Evolutionary conservation across 306 rosid genomes (phyloP).

Genomic region (Vigna angularis): DNA sequence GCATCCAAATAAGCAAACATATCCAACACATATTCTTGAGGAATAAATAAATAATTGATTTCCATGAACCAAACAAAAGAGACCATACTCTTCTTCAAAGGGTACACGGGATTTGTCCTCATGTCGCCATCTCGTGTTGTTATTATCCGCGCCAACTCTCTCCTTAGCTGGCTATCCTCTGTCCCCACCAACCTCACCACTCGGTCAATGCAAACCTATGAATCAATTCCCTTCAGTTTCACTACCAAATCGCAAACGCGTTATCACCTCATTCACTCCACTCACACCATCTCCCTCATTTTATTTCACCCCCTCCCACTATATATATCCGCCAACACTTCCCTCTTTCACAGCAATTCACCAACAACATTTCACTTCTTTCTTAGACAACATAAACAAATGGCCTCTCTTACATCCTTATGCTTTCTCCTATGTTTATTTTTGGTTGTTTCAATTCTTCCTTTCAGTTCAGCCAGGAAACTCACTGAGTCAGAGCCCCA

Average conservation of each 20-base stretch:
- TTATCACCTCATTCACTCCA: not conserved
- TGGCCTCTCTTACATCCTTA: constrained; percentile 38
- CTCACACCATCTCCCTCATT: not conserved
- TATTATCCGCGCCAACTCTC: not conserved
- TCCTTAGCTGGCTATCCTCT: constrained; percentile 44
- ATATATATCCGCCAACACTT: not conserved
- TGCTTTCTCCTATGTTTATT: constrained; percentile 8
- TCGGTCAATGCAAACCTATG: too few species aligned
- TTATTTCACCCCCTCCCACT: not conserved
- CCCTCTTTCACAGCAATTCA: not conserved
- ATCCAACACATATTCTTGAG: constrained; percentile 18
- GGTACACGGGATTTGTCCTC: not conserved
- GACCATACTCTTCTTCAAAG: not conserved
- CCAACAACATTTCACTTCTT: not conserved
- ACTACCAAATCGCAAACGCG: constrained; percentile 18
- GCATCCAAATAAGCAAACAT: not conserved
- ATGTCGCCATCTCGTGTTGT: not conserved
- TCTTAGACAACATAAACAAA: constrained; percentile 10
- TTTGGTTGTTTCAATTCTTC: constrained; percentile 36
- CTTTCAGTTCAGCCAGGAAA: constrained; percentile 36
- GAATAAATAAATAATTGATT: not conserved
- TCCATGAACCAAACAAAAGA: not conserved
- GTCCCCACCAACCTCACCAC: not conserved
- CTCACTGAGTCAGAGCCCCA: constrained; percentile 37
- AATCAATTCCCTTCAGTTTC: not conserved